These are phyloP conservation scores for Ilyonectria robusta DNA, from an alignment of 2,329 filamentous ascomycete genomes.

Conservation along the genomic window DNA sequence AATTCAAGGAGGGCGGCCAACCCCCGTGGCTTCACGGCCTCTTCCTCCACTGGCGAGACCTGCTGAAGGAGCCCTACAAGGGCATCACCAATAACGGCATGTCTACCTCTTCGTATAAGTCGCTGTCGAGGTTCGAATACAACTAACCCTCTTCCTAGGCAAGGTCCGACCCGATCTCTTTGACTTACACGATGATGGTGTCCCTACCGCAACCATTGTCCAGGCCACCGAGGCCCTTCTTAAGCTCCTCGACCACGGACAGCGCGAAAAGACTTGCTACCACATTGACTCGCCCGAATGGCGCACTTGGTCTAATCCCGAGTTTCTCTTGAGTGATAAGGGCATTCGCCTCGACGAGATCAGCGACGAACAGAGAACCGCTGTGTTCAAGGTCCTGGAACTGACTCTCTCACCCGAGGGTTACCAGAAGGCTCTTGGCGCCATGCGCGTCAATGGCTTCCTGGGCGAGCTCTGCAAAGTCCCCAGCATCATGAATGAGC, in stretches of 20 bases:
- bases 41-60: constrained; percentile 70
- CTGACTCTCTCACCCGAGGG: constrained; percentile 77
- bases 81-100: constrained; percentile 79
- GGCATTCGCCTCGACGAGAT: constrained; percentile 79
- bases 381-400: constrained; percentile 69
- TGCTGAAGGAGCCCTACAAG: constrained; percentile 77
- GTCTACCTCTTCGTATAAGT: constrained; percentile 21
- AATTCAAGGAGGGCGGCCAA: constrained; percentile 69
- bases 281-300: constrained; percentile 80
- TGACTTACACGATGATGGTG: constrained; percentile 72
- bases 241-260: constrained; percentile 60
- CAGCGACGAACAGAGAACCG: constrained; percentile 56
- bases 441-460: constrained; percentile 83
- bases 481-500: constrained; percentile 77
- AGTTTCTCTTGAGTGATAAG: constrained; percentile 78
- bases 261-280: constrained; percentile 65
- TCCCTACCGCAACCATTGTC: constrained; percentile 72
- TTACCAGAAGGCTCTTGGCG: constrained; percentile 77
- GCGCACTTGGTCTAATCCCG: constrained; percentile 80
- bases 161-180: constrained; percentile 68
- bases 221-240: constrained; percentile 63
- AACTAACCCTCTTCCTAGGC: constrained; percentile 53
- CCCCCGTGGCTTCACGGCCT: constrained; percentile 78
- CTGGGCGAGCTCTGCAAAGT: constrained; percentile 77
- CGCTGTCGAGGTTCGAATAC: constrained; percentile 1